Evolutionary conservation across 73 alveolate species (phyloP), one percentile per base, ranked within the genome.

Genomic region (Paramecium tetraurelia): DNA sequence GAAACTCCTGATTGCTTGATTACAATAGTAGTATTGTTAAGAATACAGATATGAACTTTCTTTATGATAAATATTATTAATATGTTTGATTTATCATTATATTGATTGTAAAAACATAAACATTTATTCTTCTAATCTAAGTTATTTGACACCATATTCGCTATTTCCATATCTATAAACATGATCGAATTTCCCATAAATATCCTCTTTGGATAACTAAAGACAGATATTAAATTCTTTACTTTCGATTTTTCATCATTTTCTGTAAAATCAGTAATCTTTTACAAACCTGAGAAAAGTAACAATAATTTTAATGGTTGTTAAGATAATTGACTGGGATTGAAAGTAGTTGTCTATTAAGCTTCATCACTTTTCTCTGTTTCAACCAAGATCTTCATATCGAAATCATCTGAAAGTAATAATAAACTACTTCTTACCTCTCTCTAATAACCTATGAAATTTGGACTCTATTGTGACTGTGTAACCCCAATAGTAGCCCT

Each of bases 171-270:
- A 72, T 72, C 86, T 31, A 36, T 36, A 72, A 2, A 72, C 46
- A 72, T 33, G 57, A 72, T 72, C 86, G 40, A 72, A 72, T 20
- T 72, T 35, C 5, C 46, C 86, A 38, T 72, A 72, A 4, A 72
- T 72, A 20, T 72, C 57, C 7, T 31, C 59, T 0, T 36, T 63
- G 4, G 84, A 63, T 63, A 63, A 63, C 84, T 63, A 31, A 27
- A 22, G 11, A 11, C 11, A 16, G 21, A 14, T 40, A 40, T 40
- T 40, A 58, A 63, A 14, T 7, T 12, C 1, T 24, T 35, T 72
- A 72, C 57, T 72, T 72, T 72, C 5, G 86, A 33, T 36, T 72
- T 72, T 36, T 72, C 86, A 38, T 72, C 86, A 72, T 72, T 72
- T 36, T 72, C 86, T 29, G 86, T 43, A 18, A 72, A 72, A 43